Conservation (phyloP, 495 filamentous ascomycete genomes). For the Cercophora newfieldiana region DNA sequence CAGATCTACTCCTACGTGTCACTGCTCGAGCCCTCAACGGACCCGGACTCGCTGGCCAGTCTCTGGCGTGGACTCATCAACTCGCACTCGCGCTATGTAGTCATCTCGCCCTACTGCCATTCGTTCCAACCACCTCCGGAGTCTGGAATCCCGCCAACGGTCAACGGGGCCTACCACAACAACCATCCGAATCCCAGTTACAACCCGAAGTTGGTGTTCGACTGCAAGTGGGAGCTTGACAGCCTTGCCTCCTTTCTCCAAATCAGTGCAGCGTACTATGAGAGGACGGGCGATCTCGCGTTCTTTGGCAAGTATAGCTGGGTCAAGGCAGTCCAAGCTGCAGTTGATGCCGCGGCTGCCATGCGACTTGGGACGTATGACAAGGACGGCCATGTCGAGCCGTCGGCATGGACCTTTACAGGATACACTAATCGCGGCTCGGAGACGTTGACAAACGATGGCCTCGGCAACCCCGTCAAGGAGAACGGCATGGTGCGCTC, state of each 20-base stretch:
- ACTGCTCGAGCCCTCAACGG: slow-evolving; percentile 52
- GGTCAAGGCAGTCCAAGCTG: slow-evolving; percentile 56
- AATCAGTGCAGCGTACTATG: slow-evolving; percentile 60
- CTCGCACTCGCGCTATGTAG: slow-evolving; percentile 58
- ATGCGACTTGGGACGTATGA: slow-evolving; percentile 62
- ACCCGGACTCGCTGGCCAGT: slow-evolving; percentile 55
- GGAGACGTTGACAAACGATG: slow-evolving; percentile 63
- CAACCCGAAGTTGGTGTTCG: slow-evolving; percentile 53
- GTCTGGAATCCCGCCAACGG: slow-evolving; percentile 47
- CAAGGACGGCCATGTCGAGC: slow-evolving; percentile 52
- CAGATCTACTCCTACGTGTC: slow-evolving; percentile 62
- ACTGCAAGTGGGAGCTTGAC: slow-evolving; percentile 67
- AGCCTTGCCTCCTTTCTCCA: slow-evolving; percentile 62
- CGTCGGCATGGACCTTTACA: slow-evolving; percentile 58
- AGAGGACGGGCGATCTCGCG: slow-evolving; percentile 50
- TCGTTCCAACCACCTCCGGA: slow-evolving; percentile 61
- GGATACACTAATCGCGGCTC: slow-evolving; percentile 56
- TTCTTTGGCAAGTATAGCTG: slow-evolving; percentile 64
- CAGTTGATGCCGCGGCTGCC: slow-evolving; percentile 57
- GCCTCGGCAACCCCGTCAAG: slow-evolving; percentile 59
- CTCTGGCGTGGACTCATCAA: slow-evolving; percentile 63
- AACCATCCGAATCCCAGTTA: slow-evolving; percentile 53
- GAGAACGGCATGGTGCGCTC: slow-evolving; percentile 62
- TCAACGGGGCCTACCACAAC: slow-evolving; percentile 49
- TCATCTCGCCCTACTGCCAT: slow-evolving; percentile 62